Evolutionary conservation across 1,139 yeast genomes (phyloP), one percentile per base, ranked within the genome.

Genomic region (Pichia sp.): DNA sequence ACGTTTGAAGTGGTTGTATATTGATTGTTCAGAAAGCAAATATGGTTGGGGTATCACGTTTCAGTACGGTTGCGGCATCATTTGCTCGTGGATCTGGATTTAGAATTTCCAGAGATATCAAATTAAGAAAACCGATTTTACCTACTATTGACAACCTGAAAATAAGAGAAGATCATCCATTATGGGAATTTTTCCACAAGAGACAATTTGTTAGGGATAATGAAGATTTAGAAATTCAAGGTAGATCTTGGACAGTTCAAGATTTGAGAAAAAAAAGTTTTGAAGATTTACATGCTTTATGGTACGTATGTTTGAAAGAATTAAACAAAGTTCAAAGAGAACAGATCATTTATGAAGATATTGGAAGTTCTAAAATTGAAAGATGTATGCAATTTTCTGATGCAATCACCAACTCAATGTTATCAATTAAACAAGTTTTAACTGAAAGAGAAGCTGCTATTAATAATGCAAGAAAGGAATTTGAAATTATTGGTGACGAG

Each of bases 231-330:
- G 71, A 71, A 43, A 72, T 73, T 47, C 64, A 69, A 32, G 86
- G 95, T 11, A 75, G 96, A 54, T 70, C 94, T 9, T 94, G 98
- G 99, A 68, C 82, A 7, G 74, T 87, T 48, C 82, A 88, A 10
- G 97, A 92, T 61, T 75, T 92, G 54, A 81, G 99, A 64, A 75
- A 94, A 51, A 94, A 92, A 64, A 79, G 88, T 16, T 94, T 88
- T 58, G 95, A 88, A 38, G 98, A 92, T 62, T 69, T 92, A 57
- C 98, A 94, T 64, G 76, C 79, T 41, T 72, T 92, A 56, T 92
- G 98, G 97, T 90, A 87, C 62, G 72, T 83, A 41, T 79, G 90
- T 53, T 68, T 92, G 53, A 85, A 80, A 60, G 96, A 92, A 63
- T 72, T 95, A 54, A 94, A 92, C 64, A 68, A 79, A 36, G 64